A percentile compares a stretch with the other conserved stretches of the same genome.
These are phyloP conservation scores for Lodderomyces jiufengensis DNA, from an alignment of 1,139 yeast genomes.

Conservation along the genomic window DNA sequence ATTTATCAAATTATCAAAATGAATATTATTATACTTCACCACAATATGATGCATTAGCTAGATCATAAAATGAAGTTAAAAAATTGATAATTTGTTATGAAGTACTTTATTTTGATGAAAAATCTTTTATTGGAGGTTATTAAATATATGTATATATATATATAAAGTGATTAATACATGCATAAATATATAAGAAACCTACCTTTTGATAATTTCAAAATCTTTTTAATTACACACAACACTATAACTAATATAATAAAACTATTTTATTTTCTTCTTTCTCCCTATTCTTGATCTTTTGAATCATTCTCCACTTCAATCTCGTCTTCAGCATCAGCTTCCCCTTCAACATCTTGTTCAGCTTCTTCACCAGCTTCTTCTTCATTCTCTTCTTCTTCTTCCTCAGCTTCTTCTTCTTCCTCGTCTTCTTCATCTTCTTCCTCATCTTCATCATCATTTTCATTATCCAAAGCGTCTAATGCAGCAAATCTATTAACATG, in stretches of 20 bases:
- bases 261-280: no score
- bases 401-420: slow-evolving; percentile 3
- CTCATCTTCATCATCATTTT: slow-evolving; percentile 15
- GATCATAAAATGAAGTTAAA: slow-evolving; percentile 12
- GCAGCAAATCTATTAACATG: slow-evolving; percentile 59
- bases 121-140: background rate
- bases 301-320: no score
- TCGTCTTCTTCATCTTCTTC: slow-evolving; percentile 7
- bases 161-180: background rate
- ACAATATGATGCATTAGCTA: slow-evolving; percentile 50
- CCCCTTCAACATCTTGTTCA: background rate
- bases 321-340: no score
- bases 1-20: slow-evolving; percentile 43
- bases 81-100: no score
- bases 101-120: background rate
- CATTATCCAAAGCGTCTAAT: slow-evolving; percentile 42
- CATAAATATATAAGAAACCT: background rate
- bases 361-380: slow-evolving; percentile 1
- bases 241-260: no score
- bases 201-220: no score
- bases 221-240: no score
- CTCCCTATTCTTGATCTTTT: no score
- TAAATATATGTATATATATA: background rate
- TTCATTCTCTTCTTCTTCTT: slow-evolving; percentile 1
- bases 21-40: slow-evolving; percentile 59